These are phyloP conservation scores for Trichocladium uniseriatum DNA, from an alignment of 495 filamentous ascomycete species.

Conservation along the genomic window DNA sequence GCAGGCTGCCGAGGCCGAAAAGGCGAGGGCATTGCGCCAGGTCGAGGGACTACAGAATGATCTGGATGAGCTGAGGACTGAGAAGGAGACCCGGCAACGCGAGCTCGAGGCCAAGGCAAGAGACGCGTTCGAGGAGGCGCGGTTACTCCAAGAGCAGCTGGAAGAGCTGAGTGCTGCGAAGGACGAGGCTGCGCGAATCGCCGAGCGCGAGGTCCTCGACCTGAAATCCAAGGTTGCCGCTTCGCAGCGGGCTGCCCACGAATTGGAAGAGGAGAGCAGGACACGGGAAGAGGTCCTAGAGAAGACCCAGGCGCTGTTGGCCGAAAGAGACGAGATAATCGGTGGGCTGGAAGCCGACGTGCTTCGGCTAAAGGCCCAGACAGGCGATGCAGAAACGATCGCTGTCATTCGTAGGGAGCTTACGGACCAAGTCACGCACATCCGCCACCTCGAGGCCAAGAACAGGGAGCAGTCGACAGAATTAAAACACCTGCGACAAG, in stretches of 20 bases:
- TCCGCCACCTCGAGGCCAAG: constrained; percentile 67
- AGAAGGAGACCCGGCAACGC: constrained; percentile 49
- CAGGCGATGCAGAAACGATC: constrained; percentile 75
- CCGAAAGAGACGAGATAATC: constrained; percentile 57
- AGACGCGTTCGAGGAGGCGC: constrained; percentile 61
- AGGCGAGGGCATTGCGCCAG: constrained; percentile 56
- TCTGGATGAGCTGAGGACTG: constrained; percentile 46
- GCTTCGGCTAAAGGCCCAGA: constrained; percentile 69
- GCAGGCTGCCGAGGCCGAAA: constrained; percentile 64
- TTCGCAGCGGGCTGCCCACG: constrained; percentile 57
- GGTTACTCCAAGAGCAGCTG: constrained; percentile 62
- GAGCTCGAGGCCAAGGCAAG: constrained; percentile 64
- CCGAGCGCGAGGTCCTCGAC: constrained; percentile 59
- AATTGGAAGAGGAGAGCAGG: constrained; percentile 61
- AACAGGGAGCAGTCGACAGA: constrained; percentile 76
- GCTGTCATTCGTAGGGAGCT: constrained; percentile 77
- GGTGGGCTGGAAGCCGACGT: constrained; percentile 74
- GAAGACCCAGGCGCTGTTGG: constrained; percentile 55
- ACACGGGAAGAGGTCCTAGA: constrained; percentile 53
- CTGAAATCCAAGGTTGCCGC: constrained; percentile 60
- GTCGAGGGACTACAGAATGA: constrained; percentile 63
- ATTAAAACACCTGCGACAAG: constrained; percentile 65
- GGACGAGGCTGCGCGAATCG: constrained; percentile 59
- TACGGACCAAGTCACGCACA: constrained; percentile 77
- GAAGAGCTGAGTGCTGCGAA: constrained; percentile 65